phyloP scores from a whole-genome alignment of 2,329 filamentous ascomycete genomes.

The Microsporum canis region DNA sequence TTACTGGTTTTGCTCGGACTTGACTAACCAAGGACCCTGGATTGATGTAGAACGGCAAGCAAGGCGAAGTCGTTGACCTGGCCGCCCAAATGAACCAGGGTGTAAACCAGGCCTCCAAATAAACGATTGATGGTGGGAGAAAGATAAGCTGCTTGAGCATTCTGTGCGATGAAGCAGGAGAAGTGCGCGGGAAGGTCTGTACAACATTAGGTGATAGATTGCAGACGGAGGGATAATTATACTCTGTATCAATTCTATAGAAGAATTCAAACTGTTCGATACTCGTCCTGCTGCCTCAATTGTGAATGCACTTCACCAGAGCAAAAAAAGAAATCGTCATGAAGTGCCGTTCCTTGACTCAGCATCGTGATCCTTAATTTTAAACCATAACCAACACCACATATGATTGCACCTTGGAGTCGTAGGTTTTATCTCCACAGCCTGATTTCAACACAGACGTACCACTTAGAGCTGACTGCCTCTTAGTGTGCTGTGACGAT shows the following conservation, averaged over 20 bases:
- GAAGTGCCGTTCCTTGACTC: background rate
- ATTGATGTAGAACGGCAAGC: constrained; percentile 73
- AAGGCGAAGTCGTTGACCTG: constrained; percentile 50
- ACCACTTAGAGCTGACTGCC: background rate
- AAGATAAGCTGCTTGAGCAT: background rate
- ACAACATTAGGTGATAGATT: background rate
- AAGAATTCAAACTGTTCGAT: background rate
- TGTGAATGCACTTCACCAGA: background rate
- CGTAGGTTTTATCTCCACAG: background rate
- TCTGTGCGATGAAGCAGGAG: background rate
- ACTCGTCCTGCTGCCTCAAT: background rate
- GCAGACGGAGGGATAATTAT: background rate
- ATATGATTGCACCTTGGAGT: background rate
- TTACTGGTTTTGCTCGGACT: background rate
- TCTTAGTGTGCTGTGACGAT: background rate
- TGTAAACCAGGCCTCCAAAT: constrained; percentile 32
- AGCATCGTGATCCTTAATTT: background rate
- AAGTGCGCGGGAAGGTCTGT: background rate
- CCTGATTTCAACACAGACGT: background rate
- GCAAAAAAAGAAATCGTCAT: too few species aligned
- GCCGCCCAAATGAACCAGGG: constrained; percentile 19
- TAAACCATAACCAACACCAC: background rate
- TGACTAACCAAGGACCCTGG: background rate
- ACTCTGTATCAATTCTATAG: background rate
- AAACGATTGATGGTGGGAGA: background rate